phyloP scores from a whole-genome alignment of 805 yeast genomes.

The Wickerhamiella allomyrinae region DNA sequence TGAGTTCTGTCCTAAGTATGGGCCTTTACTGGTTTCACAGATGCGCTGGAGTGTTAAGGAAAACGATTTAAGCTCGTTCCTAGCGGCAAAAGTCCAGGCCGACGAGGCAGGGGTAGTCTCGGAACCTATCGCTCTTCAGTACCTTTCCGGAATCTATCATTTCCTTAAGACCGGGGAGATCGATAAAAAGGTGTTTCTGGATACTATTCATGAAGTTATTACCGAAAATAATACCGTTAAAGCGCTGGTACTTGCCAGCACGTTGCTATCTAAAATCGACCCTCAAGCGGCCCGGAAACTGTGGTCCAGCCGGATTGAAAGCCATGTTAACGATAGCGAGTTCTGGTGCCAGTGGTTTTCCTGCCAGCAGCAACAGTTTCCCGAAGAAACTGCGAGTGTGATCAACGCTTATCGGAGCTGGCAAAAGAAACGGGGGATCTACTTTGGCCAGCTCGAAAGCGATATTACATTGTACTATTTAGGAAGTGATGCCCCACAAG shows the following conservation, averaged over 20 bases:
- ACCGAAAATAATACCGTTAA: background rate
- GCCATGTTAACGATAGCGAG: background rate
- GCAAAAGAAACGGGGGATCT: background rate
- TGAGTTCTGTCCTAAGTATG: background rate
- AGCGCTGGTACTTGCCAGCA: background rate
- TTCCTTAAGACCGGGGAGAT: background rate
- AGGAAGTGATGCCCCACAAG: background rate
- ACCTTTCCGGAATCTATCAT: background rate
- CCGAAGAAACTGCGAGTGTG: background rate
- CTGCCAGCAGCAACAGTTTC: background rate
- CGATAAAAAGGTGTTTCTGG: background rate
- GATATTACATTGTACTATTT: background rate
- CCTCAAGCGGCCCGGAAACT: background rate
- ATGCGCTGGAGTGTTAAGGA: background rate
- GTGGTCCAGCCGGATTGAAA: background rate
- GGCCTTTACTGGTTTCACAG: background rate
- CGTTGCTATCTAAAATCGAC: background rate
- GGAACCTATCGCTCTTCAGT: background rate
- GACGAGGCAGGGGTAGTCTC: background rate
- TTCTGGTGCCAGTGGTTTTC: background rate
- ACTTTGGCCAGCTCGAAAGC: background rate
- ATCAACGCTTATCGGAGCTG: background rate
- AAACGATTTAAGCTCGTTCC: background rate
- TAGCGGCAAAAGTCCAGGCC: background rate
- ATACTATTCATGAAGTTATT: too few relatives aligned